Evolutionary conservation across 1,139 yeast genomes (phyloP).

Genomic region (Candida tunisiensis): DNA sequence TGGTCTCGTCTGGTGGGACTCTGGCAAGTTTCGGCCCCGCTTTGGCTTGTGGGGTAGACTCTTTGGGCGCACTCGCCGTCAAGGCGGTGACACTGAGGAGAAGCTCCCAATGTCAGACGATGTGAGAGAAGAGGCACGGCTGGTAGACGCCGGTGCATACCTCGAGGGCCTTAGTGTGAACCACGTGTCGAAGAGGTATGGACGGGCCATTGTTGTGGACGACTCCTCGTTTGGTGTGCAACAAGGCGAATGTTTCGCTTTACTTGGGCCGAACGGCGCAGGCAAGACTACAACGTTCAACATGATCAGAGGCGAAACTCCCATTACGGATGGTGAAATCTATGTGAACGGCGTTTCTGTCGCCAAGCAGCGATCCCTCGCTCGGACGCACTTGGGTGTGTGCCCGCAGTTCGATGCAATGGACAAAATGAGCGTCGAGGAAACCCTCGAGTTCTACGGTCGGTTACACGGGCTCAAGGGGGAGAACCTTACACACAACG

Average conservation of each 20-base stretch:
- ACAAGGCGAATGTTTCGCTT: constrained; percentile 19
- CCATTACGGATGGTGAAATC: constrained; percentile 15
- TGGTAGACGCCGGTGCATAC: constrained; percentile 4
- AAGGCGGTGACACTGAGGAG: too few species aligned
- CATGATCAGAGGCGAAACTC: constrained; percentile 37
- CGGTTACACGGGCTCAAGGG: constrained; percentile 17
- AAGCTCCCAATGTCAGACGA: too few species aligned
- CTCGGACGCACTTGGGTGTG: constrained; percentile 19
- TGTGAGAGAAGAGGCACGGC: too few species aligned
- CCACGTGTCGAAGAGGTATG: constrained; percentile 15
- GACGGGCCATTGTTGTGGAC: constrained; percentile 15
- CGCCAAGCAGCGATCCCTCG: constrained; percentile 11
- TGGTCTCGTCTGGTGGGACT: constrained; percentile 19
- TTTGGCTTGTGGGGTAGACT: too few species aligned
- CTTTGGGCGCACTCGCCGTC: too few species aligned
- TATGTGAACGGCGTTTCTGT: constrained; percentile 17
- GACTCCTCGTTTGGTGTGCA: constrained; percentile 20
- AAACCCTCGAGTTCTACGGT: constrained; percentile 18
- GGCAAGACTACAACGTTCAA: constrained; percentile 84
- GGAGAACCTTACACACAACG: constrained; percentile 85
- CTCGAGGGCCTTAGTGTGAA: constrained; percentile 14
- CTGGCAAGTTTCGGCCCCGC: constrained; percentile 14
- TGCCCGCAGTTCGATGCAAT: constrained; percentile 25
- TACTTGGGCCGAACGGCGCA: constrained; percentile 93
- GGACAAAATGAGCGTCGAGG: constrained; percentile 19